phyloP scores from a whole-genome alignment of 192 early-diverging fungal genomes.

The Phlyctochytrium planicorne region DNA sequence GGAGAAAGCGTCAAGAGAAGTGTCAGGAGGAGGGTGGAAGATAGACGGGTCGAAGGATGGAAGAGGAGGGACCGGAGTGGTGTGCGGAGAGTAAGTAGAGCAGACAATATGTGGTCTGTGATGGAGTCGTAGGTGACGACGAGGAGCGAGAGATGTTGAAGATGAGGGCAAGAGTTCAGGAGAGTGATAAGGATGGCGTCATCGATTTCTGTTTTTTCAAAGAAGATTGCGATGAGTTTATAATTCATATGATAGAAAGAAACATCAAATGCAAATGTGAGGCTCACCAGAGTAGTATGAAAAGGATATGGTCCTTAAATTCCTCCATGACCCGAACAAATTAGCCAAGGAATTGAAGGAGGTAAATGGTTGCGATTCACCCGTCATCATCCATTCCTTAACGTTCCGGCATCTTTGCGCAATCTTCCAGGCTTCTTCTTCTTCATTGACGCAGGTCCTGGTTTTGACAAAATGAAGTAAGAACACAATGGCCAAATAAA shows the following conservation, averaged over 20 bases:
- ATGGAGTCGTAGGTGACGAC: slow-evolving; percentile 2
- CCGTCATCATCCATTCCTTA: background rate
- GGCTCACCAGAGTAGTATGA: background rate
- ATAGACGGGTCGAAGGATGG: background rate
- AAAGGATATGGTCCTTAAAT: background rate
- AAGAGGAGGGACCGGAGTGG: background rate
- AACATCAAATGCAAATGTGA: background rate
- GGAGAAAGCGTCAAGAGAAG: too few species aligned
- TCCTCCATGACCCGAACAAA: background rate
- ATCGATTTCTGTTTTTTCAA: background rate
- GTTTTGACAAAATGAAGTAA: too few species aligned
- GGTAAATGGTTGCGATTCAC: background rate
- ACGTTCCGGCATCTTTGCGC: background rate
- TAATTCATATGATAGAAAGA: too few species aligned
- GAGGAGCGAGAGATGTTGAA: background rate
- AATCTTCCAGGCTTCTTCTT: background rate
- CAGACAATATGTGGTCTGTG: background rate
- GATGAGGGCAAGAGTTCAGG: background rate
- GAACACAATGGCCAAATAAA: too few species aligned
- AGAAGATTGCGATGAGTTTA: too few species aligned
- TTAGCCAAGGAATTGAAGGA: background rate
- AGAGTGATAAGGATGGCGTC: background rate
- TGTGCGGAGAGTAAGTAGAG: background rate
- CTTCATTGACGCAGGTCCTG: background rate
- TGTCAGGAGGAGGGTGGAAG: background rate